Percentiles rank a stretch among this genome's conserved stretches.
Conservation (phyloP, 2,329 filamentous ascomycete species). For the Calcarisporium arbuscula region DNA sequence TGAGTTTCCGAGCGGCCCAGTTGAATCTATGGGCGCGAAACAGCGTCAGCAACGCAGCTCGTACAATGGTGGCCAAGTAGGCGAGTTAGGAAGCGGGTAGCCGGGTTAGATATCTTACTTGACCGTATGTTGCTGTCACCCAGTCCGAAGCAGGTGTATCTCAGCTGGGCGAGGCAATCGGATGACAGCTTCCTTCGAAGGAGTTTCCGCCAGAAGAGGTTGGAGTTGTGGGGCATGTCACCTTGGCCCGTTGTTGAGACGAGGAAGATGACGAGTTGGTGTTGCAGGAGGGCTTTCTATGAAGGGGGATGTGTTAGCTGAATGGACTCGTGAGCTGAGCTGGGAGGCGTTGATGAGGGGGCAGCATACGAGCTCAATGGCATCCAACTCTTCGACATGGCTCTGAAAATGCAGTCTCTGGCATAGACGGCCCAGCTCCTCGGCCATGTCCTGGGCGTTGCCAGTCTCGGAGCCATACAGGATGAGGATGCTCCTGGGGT, state of each 20-base stretch:
- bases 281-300: slow-evolving; percentile 44
- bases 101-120: too few relatives aligned
- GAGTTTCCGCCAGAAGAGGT: slow-evolving; percentile 77
- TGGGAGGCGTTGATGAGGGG: background rate
- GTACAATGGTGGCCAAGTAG: too few relatives aligned
- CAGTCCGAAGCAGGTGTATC: slow-evolving; percentile 81
- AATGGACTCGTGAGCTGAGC: background rate
- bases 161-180: slow-evolving; percentile 60
- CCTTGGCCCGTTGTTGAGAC: slow-evolving; percentile 93
- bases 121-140: slow-evolving; percentile 91
- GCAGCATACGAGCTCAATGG: slow-evolving; percentile 62
- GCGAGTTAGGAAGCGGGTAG: too few relatives aligned
- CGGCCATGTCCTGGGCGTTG: slow-evolving; percentile 84
- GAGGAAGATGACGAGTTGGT: slow-evolving; percentile 65
- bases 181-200: slow-evolving; percentile 70
- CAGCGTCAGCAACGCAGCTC: too few relatives aligned
- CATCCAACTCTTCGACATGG: slow-evolving; percentile 70
- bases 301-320: slow-evolving; percentile 7
- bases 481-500: slow-evolving; percentile 51
- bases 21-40: slow-evolving; percentile 61
- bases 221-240: slow-evolving; percentile 79
- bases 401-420: slow-evolving; percentile 75
- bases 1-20: slow-evolving; percentile 82
- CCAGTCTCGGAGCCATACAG: slow-evolving; percentile 95
- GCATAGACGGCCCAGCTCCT: slow-evolving; percentile 68